These are phyloP conservation scores for Lasiodiplodia gonubiensis DNA, from an alignment of 2,329 filamentous ascomycete species.

Conservation along the genomic window DNA sequence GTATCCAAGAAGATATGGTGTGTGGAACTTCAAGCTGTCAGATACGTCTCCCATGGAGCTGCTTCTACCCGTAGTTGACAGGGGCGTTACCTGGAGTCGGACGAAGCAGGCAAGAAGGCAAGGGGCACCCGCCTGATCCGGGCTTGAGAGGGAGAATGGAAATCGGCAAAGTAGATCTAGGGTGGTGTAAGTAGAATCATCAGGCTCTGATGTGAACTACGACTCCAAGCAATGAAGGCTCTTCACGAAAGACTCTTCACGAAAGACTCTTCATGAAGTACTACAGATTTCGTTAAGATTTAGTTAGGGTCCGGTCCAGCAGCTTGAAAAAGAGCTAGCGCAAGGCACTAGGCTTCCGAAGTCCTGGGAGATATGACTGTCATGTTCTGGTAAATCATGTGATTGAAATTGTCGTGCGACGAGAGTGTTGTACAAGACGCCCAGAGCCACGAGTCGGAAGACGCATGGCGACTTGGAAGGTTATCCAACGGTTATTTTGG, in stretches of 20 bases:
- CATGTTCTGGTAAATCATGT: background rate
- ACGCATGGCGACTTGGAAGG: background rate
- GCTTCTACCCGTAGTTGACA: too few relatives aligned
- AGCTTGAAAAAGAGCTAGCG: background rate
- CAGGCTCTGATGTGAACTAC: background rate
- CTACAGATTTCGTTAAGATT: background rate
- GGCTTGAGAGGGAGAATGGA: too few relatives aligned
- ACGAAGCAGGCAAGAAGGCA: too few relatives aligned
- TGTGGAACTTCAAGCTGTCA: too few relatives aligned
- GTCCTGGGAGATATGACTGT: background rate
- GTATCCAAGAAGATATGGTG: background rate
- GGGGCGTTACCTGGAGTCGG: too few relatives aligned
- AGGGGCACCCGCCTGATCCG: too few relatives aligned
- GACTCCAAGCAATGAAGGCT: background rate
- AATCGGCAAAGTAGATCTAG: too few relatives aligned
- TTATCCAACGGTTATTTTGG: background rate
- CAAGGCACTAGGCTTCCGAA: background rate
- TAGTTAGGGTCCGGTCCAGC: background rate
- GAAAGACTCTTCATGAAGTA: too few relatives aligned
- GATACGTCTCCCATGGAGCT: too few relatives aligned
- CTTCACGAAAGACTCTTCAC: background rate
- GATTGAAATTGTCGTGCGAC: background rate
- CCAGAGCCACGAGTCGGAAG: background rate
- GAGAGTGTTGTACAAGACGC: background rate
- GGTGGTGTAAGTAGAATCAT: background rate